Evolutionary conservation across 1,284 basidiomycete genomes (phyloP), one percentile per base, ranked within the genome.

Genomic region (Crepidotus sp.): DNA sequence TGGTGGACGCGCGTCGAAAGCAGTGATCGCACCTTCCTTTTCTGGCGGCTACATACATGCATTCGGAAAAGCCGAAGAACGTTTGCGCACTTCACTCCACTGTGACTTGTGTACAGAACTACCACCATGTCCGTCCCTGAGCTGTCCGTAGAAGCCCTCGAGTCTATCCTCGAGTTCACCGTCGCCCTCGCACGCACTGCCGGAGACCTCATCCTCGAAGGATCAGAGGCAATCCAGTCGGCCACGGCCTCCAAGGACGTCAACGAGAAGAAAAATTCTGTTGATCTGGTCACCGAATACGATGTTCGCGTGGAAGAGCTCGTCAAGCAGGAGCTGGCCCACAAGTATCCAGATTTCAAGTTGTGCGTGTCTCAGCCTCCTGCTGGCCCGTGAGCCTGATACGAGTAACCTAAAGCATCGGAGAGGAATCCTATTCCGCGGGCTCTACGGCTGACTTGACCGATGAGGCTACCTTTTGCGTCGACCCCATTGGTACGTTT

Each of bases 281-380:
- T 92, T 13, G 91, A 94, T 64, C 72, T 97, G 29, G 95, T 98
- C n/a, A 98, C 95, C 0, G 88, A 97, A 66, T 96, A 91, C 57
- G 94, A 98, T 64, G 87, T 96, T 49, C 80, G 74, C 29, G 92
- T 96, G 10, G 94, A 98, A 62, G 81, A 87, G 53, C 71, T 94
- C 44, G 86, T 97, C 36, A 80, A 80, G 61, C 60, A 71, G 42
- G 75, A 80, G 60, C 80, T 97, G 49, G 65, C 68, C 25, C 62
- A 66, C 21, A 69, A 69, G 37, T 96, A 88, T 62, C 91, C 92
- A 0, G 58, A 65, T 9, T 95, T 92, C 63, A 68, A 82, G 51
- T 94, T 93, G 88, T 91, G 60, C 59, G 85, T 73, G 9, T n/a
- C 4, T 8, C 41, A 27, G 6, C 44, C 22, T 13, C 22, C 30